phyloP scores from a whole-genome alignment of 164 flowering plant genomes.

The Stephania japonica region DNA sequence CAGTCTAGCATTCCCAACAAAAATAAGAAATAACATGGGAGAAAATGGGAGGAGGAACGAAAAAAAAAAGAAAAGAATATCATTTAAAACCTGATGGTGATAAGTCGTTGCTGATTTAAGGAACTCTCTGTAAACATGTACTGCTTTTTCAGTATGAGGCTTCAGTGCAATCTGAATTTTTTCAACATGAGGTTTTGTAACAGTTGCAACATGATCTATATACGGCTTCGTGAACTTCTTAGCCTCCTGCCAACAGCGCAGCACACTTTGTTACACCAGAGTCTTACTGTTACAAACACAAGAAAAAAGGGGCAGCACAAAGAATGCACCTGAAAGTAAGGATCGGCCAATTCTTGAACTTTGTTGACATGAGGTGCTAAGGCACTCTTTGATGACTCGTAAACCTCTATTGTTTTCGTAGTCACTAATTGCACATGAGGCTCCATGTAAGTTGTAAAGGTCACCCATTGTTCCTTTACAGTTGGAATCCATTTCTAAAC shows the following conservation, averaged over 20 bases:
- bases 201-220: constrained; percentile 51
- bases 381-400: constrained; percentile 53
- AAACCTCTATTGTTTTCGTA: constrained; percentile 51
- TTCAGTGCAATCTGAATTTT: constrained; percentile 47
- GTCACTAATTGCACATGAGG: constrained; percentile 55
- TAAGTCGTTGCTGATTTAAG: constrained; percentile 55
- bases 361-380: constrained; percentile 57
- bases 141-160: constrained; percentile 60
- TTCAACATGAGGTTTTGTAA: constrained; percentile 76
- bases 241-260: constrained; percentile 46
- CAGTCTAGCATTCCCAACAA: not conserved
- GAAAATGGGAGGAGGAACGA: not conserved
- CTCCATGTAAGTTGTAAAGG: constrained; percentile 35
- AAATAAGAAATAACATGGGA: not conserved
- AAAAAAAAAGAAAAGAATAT: not conserved
- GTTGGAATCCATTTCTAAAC: constrained; percentile 67
- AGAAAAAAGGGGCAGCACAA: not conserved
- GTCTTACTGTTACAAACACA: not conserved
- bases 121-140: constrained; percentile 51
- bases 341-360: constrained; percentile 57
- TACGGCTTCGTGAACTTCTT: constrained; percentile 78
- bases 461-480: constrained; percentile 59
- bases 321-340: constrained; percentile 69
- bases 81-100: constrained; percentile 56
- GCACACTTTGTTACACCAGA: not conserved